Evolutionary conservation across 1,139 yeast genomes (phyloP), one percentile per base, ranked within the genome.

Genomic region (Geotrichum phurueaensis): DNA sequence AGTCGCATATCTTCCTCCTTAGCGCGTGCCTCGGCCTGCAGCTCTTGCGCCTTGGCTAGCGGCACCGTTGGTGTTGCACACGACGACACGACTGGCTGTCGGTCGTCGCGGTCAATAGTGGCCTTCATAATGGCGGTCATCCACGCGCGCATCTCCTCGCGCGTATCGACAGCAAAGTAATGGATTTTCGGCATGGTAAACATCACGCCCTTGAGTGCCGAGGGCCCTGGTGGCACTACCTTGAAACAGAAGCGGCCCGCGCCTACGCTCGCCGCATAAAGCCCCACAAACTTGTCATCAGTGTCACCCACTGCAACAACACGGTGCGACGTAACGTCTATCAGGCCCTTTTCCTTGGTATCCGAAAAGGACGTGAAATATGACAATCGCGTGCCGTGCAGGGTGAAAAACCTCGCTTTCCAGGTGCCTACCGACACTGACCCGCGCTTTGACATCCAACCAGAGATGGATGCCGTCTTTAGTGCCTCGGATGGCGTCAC

Each of bases 191-290:
- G 99, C 67, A 92, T 97, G 0, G 99, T 95, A 72, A 95, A 95
- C 0, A 97, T 91, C 61, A 94, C 82, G 0, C 98, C 98, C 74
- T 92, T 92, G 67, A 87, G 86, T 64, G 94, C 89, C 0, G 99
- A 99, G 0, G 99, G 98, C 0, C 96, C 96, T 0, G 99, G 99
- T 3, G 99, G 99, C 1, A 92, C 85, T n/a, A 94, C 74, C 73
- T 94, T 94, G 78, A 94, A 94, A 70, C 97, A 91, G 71, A 84
- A 89, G 54, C 96, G 80, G 20, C 98, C 98, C 59, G 89, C 88
- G n/a, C 97, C 97, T 3, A 96, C 88, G 47, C 95, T 85, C 1
- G 97, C 94, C 0, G 97, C 97, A 75, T 89, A 89, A 60, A 92
- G 76, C 0, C 97, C 89, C 55, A 90, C 85, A 64, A 89, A 79